Evolutionary conservation across 495 filamentous ascomycete genomes (phyloP).

Genomic region (Neurospora sp.): DNA sequence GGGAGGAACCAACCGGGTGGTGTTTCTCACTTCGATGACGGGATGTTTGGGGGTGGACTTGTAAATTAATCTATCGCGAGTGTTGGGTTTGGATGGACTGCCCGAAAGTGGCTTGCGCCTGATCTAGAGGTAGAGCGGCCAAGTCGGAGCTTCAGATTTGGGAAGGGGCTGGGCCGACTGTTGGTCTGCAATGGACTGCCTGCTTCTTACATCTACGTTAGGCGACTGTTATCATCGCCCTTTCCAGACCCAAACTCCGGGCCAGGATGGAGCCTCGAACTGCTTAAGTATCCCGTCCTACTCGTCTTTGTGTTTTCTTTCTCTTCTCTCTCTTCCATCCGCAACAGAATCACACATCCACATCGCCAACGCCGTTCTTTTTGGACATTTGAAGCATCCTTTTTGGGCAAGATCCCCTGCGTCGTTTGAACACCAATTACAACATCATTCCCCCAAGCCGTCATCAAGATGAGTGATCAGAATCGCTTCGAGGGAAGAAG

Average conservation of each 20-base stretch:
- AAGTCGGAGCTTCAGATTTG: not conserved
- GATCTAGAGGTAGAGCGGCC: not conserved
- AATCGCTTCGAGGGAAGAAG: not conserved
- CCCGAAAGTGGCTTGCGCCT: not conserved
- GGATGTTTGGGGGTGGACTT: not conserved
- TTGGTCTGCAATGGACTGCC: not conserved
- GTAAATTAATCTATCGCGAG: not conserved
- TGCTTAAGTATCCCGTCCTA: not conserved
- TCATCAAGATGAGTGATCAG: not conserved
- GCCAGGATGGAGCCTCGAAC: not conserved
- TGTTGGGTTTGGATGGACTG: not conserved
- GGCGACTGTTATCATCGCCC: not conserved
- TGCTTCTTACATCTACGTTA: not conserved
- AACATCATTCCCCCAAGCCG: not conserved
- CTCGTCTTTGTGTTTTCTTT: not conserved
- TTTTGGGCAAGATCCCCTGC: not conserved
- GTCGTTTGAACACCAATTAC: not conserved
- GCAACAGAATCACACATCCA: not conserved
- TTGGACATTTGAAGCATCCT: not conserved
- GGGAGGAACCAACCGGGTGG: too few relatives aligned
- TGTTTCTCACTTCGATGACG: not conserved
- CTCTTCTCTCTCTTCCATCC: not conserved
- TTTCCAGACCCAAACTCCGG: not conserved
- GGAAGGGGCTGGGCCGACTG: not conserved
- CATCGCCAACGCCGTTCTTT: not conserved